These are phyloP conservation scores for Ophiostoma sp. DNA, from an alignment of 2,329 filamentous ascomycete species.

Conservation along the genomic window DNA sequence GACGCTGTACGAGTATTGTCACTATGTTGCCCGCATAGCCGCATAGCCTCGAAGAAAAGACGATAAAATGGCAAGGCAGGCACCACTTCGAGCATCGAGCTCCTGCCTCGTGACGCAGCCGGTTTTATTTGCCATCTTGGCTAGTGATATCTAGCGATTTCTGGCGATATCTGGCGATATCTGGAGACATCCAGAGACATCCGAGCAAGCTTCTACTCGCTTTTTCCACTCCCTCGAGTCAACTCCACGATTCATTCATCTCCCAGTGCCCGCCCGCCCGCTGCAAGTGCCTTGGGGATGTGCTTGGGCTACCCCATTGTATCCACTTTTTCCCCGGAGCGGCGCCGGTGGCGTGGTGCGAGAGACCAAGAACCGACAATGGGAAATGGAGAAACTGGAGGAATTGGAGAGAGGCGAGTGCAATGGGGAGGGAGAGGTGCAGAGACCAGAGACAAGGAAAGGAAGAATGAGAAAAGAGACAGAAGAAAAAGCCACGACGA, in stretches of 20 bases:
- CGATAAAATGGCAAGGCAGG: neutral
- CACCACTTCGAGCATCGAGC: neutral
- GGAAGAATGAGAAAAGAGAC: too few species aligned
- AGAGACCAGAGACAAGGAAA: neutral
- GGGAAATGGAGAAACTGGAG: neutral
- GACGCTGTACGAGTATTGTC: neutral
- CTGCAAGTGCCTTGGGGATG: neutral
- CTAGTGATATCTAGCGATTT: neutral
- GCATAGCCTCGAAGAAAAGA: too few species aligned
- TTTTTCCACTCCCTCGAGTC: neutral
- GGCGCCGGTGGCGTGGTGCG: neutral
- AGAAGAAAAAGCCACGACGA: neutral
- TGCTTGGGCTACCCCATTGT: neutral
- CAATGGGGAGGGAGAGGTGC: neutral
- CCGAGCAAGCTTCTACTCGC: neutral
- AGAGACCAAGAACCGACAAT: neutral
- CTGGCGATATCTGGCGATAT: neutral
- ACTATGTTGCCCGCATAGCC: neutral
- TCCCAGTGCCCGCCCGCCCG: neutral
- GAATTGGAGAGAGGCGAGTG: too few species aligned
- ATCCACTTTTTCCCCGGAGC: conserved; percentile 9
- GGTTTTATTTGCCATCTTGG: neutral
- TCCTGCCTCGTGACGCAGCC: neutral
- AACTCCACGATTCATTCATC: neutral
- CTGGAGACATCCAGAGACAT: neutral